Conservation (phyloP, 768 basidiomycete species). For the Naganishia antarctica region DNA sequence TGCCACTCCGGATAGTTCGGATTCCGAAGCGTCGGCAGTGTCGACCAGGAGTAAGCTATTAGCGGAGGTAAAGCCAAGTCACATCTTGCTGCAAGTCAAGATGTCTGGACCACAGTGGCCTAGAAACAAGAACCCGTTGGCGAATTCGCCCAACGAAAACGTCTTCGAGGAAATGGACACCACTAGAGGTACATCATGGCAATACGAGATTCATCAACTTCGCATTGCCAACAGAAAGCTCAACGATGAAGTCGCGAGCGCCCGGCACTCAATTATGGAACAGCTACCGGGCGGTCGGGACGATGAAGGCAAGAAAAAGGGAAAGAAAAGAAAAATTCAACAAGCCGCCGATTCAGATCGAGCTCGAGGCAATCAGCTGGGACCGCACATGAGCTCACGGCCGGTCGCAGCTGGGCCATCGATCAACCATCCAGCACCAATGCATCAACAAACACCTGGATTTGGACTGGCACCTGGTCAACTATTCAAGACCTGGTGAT, state of each 20-base stretch:
- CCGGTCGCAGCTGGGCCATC: constrained; percentile 31
- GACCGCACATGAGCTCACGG: constrained; percentile 21
- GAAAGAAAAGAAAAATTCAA: constrained; percentile 25
- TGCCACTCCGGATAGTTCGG: constrained; percentile 26
- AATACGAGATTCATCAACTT: constrained; percentile 84
- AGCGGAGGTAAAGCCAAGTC: constrained; percentile 32
- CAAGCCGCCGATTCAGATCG: not conserved
- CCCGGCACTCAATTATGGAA: not conserved
- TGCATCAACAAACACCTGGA: constrained; percentile 47
- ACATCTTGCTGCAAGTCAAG: constrained; percentile 47
- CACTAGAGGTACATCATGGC: constrained; percentile 73
- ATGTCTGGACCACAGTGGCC: constrained; percentile 29
- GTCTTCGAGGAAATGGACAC: constrained; percentile 71
- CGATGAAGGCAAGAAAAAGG: constrained; percentile 18
- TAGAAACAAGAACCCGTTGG: constrained; percentile 27
- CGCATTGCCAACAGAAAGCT: constrained; percentile 65
- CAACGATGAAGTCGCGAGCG: constrained; percentile 55
- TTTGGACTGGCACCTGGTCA: constrained; percentile 43
- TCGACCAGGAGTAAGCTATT: constrained; percentile 25
- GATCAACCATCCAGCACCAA: constrained; percentile 34
- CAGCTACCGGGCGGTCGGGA: not conserved
- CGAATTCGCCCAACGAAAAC: constrained; percentile 49
- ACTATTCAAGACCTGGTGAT: constrained; percentile 22
- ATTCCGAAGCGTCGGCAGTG: constrained; percentile 27
- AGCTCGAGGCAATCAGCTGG: not conserved